A percentile compares a stretch with the other conserved stretches of the same genome.
phyloP scores from a whole-genome alignment of 805 yeast genomes.

The Danielia oregonensis region DNA sequence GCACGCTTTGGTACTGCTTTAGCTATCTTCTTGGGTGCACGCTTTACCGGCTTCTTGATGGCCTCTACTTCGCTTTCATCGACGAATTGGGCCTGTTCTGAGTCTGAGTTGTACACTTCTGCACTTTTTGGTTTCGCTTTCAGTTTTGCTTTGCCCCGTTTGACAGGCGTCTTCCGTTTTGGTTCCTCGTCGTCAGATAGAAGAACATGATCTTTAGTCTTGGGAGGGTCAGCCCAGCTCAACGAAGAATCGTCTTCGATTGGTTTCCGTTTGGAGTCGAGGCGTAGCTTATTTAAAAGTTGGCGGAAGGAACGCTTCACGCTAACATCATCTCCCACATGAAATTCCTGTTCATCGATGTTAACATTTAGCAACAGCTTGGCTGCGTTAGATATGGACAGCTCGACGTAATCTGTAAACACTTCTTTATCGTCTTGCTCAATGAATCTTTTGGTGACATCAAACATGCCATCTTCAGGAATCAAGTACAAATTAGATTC shows the following conservation, averaged over 20 bases:
- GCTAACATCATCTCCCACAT: conserved; percentile 23
- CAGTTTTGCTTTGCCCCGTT: not conserved
- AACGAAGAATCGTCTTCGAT: conserved; percentile 1
- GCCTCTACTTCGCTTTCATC: conserved; percentile 1
- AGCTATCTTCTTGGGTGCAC: not conserved
- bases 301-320: conserved; percentile 14
- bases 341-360: conserved; percentile 36
- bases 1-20: not conserved
- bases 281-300: conserved; percentile 14
- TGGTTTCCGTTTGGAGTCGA: conserved; percentile 9
- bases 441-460: conserved; percentile 68
- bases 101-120: not conserved
- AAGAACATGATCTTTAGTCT: too few species aligned
- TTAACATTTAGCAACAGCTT: conserved; percentile 44
- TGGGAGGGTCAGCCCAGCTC: too few species aligned
- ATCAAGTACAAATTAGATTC: conserved; percentile 64
- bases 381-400: conserved; percentile 52
- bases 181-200: conserved; percentile 1
- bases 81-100: not conserved
- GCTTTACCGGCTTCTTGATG: conserved; percentile 4
- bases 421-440: conserved; percentile 81
- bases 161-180: conserved; percentile 1
- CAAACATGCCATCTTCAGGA: conserved; percentile 71
- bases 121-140: not conserved
- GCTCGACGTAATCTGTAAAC: conserved; percentile 57